phyloP scores from a whole-genome alignment of 441 rosid genomes.

The Corymbia calophylla region DNA sequence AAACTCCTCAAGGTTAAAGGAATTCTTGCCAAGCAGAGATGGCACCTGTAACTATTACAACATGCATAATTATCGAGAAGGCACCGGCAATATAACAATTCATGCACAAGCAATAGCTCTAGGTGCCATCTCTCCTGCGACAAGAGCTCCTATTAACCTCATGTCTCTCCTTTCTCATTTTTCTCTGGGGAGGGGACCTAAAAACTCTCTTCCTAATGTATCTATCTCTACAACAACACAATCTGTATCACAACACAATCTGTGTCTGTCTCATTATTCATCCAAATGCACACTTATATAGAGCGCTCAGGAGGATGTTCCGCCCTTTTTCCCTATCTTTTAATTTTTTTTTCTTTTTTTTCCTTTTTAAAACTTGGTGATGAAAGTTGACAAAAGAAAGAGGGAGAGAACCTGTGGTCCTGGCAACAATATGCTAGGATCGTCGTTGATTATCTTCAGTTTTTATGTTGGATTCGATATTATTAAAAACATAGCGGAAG shows the following conservation, averaged over 20 bases:
- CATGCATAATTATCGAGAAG: not conserved
- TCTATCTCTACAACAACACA: too few relatives aligned
- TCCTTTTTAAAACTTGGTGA: not conserved
- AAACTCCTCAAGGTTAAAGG: not conserved
- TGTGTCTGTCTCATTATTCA: not conserved
- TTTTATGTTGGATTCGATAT: not conserved
- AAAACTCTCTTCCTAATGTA: not conserved
- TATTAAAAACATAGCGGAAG: not conserved
- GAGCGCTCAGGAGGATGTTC: not conserved
- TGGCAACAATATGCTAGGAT: too few relatives aligned
- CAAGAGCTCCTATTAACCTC: not conserved
- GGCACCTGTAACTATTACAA: not conserved
- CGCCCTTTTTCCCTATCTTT: not conserved
- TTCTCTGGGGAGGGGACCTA: not conserved
- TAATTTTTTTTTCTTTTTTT: not conserved
- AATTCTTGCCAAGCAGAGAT: constrained; percentile 18
- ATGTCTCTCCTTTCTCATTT: not conserved
- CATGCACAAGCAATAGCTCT: not conserved
- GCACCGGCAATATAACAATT: not conserved
- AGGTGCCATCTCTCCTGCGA: not conserved
- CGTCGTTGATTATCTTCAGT: not conserved
- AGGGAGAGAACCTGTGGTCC: too few relatives aligned
- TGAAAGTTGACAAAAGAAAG: too few relatives aligned
- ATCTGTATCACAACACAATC: not conserved
- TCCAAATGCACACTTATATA: not conserved